These are phyloP conservation scores for Arthroderma sp. DNA, from an alignment of 2,329 filamentous ascomycete genomes.

Conservation along the genomic window DNA sequence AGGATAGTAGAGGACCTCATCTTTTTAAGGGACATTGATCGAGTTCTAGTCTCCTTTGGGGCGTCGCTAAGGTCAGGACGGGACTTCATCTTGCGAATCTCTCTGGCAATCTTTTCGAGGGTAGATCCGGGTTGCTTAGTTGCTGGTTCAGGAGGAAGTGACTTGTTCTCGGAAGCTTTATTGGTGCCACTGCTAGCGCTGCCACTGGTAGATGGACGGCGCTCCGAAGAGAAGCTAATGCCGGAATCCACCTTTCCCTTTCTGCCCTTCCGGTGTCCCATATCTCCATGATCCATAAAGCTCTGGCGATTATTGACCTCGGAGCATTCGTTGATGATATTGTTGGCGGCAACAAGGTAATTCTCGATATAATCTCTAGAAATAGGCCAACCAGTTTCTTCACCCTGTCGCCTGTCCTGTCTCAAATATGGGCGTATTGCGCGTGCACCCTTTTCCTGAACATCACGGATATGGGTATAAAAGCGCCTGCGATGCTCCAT, in stretches of 20 bases:
- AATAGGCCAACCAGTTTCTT: constrained; percentile 43
- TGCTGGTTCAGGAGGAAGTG: constrained; percentile 4
- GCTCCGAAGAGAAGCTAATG: constrained; percentile 41
- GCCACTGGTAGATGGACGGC: constrained; percentile 26
- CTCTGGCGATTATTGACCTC: constrained; percentile 34
- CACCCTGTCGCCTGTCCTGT: constrained; percentile 38
- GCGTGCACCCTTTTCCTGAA: constrained; percentile 40
- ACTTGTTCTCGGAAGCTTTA: constrained; percentile 11
- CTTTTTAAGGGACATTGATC: constrained; percentile 18
- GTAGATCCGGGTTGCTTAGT: constrained; percentile 36
- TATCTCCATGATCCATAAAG: constrained; percentile 18
- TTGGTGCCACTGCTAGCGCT: constrained; percentile 18
- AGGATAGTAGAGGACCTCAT: constrained; percentile 23
- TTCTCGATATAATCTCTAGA: constrained; percentile 39
- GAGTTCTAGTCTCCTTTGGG: constrained; percentile 14
- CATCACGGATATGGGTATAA: constrained; percentile 47
- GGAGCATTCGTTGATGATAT: constrained; percentile 47
- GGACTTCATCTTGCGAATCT: constrained; percentile 46
- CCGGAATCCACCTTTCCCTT: constrained; percentile 50
- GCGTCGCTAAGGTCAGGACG: constrained; percentile 38
- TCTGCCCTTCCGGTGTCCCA: constrained; percentile 19
- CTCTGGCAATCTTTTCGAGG: constrained; percentile 47
- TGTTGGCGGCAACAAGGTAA: constrained; percentile 46
- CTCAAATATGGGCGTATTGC: constrained; percentile 42
- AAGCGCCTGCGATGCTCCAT: constrained; percentile 47